Percentiles rank a stretch among this genome's conserved stretches.
Conservation (phyloP, 2,329 filamentous ascomycete species). For the Sclerotinia borealis region DNA sequence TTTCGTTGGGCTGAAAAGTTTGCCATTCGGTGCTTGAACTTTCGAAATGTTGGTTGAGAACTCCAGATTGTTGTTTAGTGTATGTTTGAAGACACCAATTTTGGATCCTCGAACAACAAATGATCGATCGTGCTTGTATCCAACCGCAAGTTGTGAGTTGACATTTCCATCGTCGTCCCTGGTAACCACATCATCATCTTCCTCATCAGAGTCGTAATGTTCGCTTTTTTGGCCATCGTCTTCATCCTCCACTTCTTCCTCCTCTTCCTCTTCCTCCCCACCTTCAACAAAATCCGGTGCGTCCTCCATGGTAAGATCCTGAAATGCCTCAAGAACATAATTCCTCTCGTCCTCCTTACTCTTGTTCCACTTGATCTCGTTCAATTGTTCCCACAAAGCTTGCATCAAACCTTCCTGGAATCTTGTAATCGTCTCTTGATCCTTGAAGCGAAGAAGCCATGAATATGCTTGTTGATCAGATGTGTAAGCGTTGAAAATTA, state of each 20-base stretch:
- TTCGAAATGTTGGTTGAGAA: constrained; percentile 98
- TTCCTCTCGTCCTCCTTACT: constrained; percentile 87
- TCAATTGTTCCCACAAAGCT: constrained; percentile 92
- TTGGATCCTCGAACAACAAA: constrained; percentile 96
- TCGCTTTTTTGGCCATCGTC: constrained; percentile 64
- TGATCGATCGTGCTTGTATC: constrained; percentile 93
- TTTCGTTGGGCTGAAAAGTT: constrained; percentile 83
- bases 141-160: constrained; percentile 91
- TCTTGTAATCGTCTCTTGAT: constrained; percentile 70
- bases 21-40: constrained; percentile 81
- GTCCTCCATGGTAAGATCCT: constrained; percentile 90
- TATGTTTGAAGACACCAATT: constrained; percentile 98
- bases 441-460: constrained; percentile 89
- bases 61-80: constrained; percentile 82
- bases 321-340: constrained; percentile 92
- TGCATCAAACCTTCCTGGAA: constrained; percentile 96
- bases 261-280: constrained; percentile 42
- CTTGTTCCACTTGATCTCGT: constrained; percentile 90
- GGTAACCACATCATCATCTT: constrained; percentile 68
- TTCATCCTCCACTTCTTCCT: constrained; percentile 50
- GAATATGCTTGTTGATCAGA: constrained; percentile 87
- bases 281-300: constrained; percentile 46
- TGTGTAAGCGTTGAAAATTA: constrained; percentile 97
- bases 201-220: constrained; percentile 69
- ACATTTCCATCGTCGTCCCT: constrained; percentile 70